Evolutionary conservation across 2,329 filamentous ascomycete species (phyloP).

Genomic region (Fusarium sp.): DNA sequence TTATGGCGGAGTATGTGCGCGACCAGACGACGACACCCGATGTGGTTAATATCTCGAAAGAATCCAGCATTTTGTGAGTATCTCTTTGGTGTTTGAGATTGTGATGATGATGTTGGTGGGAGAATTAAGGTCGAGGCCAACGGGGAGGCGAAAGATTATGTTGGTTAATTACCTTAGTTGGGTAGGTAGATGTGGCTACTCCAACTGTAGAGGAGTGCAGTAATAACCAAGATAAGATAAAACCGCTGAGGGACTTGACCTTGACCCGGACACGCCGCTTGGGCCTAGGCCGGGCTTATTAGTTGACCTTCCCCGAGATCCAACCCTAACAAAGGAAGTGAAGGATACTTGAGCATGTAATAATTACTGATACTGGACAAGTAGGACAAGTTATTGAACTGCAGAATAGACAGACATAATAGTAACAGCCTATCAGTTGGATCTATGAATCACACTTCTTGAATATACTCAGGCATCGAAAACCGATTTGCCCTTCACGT

Average conservation of each 20-base stretch:
- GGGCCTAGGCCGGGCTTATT: constrained; percentile 9
- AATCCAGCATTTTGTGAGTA: constrained; percentile 80
- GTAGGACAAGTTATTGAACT: not conserved
- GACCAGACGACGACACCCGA: constrained; percentile 98
- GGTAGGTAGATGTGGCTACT: constrained; percentile 45
- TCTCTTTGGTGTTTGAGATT: constrained; percentile 22
- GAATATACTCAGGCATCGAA: too few species aligned
- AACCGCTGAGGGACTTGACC: constrained; percentile 32
- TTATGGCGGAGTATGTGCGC: constrained; percentile 83
- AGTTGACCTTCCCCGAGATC: constrained; percentile 11
- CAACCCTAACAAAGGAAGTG: not conserved
- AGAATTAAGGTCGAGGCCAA: constrained; percentile 20
- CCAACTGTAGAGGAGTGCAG: not conserved
- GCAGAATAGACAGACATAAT: not conserved
- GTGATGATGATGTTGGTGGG: constrained; percentile 26
- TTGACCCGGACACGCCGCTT: constrained; percentile 41
- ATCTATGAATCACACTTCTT: too few species aligned
- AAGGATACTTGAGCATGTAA: not conserved
- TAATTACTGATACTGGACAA: not conserved
- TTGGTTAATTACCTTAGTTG: not conserved
- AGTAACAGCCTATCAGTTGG: not conserved
- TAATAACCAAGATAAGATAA: constrained; percentile 32
- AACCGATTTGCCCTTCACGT: too few species aligned
- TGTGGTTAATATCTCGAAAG: constrained; percentile 95
- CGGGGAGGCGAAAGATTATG: constrained; percentile 35